Conservation (phyloP, 768 basidiomycete genomes). For the Kwoniella botswanensis region DNA sequence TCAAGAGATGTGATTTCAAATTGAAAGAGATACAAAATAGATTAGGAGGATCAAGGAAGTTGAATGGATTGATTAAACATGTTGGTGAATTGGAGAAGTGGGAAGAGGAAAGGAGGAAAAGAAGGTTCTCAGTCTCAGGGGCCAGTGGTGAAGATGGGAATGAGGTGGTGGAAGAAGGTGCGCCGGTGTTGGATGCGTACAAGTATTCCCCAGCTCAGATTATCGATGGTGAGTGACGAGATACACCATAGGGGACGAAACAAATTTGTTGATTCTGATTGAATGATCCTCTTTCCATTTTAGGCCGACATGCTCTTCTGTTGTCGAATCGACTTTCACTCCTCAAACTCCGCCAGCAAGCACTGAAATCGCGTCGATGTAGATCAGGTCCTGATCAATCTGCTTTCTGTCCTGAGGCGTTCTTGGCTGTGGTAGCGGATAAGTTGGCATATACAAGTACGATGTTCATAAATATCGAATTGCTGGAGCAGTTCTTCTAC, state of each 20-base stretch:
- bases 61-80: conserved; percentile 77
- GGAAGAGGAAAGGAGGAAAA: conserved; percentile 55
- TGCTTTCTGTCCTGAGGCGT: conserved; percentile 91
- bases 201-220: conserved; percentile 90
- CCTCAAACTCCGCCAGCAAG: conserved; percentile 81
- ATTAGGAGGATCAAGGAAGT: conserved; percentile 82
- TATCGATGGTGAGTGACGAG: conserved; percentile 73
- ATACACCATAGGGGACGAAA: neutral
- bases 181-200: conserved; percentile 72
- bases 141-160: conserved; percentile 21
- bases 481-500: conserved; percentile 98
- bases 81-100: conserved; percentile 80
- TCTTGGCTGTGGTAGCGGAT: conserved; percentile 94
- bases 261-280: neutral
- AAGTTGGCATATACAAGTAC: conserved; percentile 94
- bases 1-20: conserved; percentile 80
- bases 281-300: neutral
- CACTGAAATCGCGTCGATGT: conserved; percentile 88
- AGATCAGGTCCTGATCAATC: conserved; percentile 84
- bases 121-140: conserved; percentile 22
- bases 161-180: conserved; percentile 63
- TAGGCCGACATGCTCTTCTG: conserved; percentile 90
- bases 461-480: conserved; percentile 98
- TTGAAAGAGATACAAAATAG: conserved; percentile 82
- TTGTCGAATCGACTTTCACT: conserved; percentile 80